Evolutionary conservation across 352 stramenopile species (phyloP), one percentile per base, ranked within the genome.

Genomic region (Pythium sukuiense): DNA sequence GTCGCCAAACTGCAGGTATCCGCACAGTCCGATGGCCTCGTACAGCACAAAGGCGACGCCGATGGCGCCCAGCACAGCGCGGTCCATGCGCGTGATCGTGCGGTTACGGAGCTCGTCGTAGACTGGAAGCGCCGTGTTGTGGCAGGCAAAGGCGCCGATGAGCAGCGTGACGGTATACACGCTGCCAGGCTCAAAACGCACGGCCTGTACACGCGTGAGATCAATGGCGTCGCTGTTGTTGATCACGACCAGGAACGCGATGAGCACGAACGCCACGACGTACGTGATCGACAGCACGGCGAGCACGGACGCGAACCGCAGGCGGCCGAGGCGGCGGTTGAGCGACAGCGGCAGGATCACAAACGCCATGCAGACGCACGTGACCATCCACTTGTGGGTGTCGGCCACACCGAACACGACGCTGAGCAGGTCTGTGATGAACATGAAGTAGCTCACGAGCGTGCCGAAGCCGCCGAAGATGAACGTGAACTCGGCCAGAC

Each of bases 401-500:
- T 63, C 54, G 14, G 59, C 59, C 6, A 92, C 66, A 18, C 61
- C 37, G 27, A 83, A 59, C 9, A 89, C 80, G 1, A 78, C 74
- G 16, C 71, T 77, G 32, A 85, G 79, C 48, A 93, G 76, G 63
- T 90, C 84, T 2, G 82, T 93, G 68, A 88, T 83, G 63, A 93
- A 93, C 63, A 93, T 86, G 50, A 90, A 81, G 60, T 93, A 93
- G 67, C 82, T 90, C 68, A 90, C 81, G 29, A 93, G 77, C 32
- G 84, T 91, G 29, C 84, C 84, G 27, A 93, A 93, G 20, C 83
- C 83, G n/a, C 83, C 83, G 55, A 92, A 90, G 60, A 92, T 92
- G 71, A 92, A 92, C 14, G 83, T 92, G 58, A 92, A 92, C 70
- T 92, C 81, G 30, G 83, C 83, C 33, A 92, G 61, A 35, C 69